A percentile compares a stretch with the other conserved stretches of the same genome.
Evolutionary conservation across 2,329 filamentous ascomycete species (phyloP).

Genomic region (Cladosporium austrohemisphaericum): DNA sequence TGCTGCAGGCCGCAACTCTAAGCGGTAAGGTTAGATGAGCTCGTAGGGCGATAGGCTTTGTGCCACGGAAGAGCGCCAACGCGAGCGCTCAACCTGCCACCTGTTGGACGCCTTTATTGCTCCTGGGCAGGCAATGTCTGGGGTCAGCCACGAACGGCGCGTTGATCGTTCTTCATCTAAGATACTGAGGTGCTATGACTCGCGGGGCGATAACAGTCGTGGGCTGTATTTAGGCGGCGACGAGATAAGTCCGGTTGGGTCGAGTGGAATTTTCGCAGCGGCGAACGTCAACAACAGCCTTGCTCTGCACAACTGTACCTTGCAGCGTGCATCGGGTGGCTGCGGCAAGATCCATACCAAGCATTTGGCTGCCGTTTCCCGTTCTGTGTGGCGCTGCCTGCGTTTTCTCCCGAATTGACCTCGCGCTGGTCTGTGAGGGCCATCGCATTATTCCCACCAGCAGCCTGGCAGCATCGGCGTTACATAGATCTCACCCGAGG

Average conservation of each 20-base stretch:
- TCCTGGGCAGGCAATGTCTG: too few relatives aligned
- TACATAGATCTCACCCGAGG: too few relatives aligned
- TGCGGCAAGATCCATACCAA: constrained; percentile 3
- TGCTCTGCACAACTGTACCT: constrained; percentile 5
- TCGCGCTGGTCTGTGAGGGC: not conserved
- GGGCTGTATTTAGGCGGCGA: too few relatives aligned
- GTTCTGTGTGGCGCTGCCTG: not conserved
- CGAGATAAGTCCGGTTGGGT: constrained; percentile 6
- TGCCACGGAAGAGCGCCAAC: too few relatives aligned
- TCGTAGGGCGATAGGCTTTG: not conserved
- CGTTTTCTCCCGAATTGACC: constrained; percentile 5
- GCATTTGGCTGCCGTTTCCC: constrained; percentile 6
- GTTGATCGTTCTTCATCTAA: too few relatives aligned
- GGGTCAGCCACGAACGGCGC: too few relatives aligned
- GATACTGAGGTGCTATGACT: too few relatives aligned
- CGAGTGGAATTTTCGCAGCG: not conserved
- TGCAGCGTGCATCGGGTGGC: constrained; percentile 7
- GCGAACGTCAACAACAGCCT: not conserved
- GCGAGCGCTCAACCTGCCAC: too few relatives aligned
- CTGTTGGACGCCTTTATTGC: too few relatives aligned
- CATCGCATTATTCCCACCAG: not conserved
- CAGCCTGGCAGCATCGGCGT: too few relatives aligned
- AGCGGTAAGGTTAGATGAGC: not conserved
- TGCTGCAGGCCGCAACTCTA: constrained; percentile 6
- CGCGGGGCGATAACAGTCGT: too few relatives aligned